Evolutionary conservation across 805 yeast genomes (phyloP).

Genomic region (Kazachstania psychrophila): DNA sequence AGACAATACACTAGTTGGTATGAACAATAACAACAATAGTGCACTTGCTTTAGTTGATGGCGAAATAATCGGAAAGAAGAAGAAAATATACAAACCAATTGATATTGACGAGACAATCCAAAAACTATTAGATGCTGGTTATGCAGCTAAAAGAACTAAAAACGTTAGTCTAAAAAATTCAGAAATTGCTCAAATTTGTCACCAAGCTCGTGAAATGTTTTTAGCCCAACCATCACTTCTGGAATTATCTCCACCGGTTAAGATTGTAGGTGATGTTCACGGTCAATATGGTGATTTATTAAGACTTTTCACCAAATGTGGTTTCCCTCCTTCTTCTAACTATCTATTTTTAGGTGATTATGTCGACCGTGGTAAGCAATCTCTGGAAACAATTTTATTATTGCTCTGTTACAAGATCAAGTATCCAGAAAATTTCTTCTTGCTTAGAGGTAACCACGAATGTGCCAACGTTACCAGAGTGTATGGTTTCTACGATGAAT

Average conservation of each 20-base stretch:
- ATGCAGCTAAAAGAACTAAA: slow-evolving; percentile 87
- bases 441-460: slow-evolving; percentile 93
- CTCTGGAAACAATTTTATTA: slow-evolving; percentile 81
- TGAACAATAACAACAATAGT: too few species aligned
- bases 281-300: slow-evolving; percentile 92
- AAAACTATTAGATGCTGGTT: slow-evolving; percentile 88
- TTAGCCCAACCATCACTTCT: slow-evolving; percentile 82
- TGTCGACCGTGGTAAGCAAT: slow-evolving; percentile 96
- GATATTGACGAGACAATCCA: slow-evolving; percentile 87
- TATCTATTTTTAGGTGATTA: slow-evolving; percentile 92
- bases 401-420: slow-evolving; percentile 89
- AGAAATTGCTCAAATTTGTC: slow-evolving; percentile 83
- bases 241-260: slow-evolving; percentile 75
- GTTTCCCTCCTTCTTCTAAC: slow-evolving; percentile 91
- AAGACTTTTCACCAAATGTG: slow-evolving; percentile 88
- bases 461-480: slow-evolving; percentile 95
- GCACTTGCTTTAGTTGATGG: too few species aligned
- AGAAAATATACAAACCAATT: slow-evolving; percentile 25
- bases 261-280: slow-evolving; percentile 87
- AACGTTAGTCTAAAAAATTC: slow-evolving; percentile 77
- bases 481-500: slow-evolving; percentile 96
- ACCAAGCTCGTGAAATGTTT: slow-evolving; percentile 81
- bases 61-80: slow-evolving; percentile 8
- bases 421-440: slow-evolving; percentile 91
- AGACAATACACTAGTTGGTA: neutral